These are phyloP conservation scores for Candolleomyces aberdarensis DNA, from an alignment of 768 basidiomycete genomes.

Conservation along the genomic window DNA sequence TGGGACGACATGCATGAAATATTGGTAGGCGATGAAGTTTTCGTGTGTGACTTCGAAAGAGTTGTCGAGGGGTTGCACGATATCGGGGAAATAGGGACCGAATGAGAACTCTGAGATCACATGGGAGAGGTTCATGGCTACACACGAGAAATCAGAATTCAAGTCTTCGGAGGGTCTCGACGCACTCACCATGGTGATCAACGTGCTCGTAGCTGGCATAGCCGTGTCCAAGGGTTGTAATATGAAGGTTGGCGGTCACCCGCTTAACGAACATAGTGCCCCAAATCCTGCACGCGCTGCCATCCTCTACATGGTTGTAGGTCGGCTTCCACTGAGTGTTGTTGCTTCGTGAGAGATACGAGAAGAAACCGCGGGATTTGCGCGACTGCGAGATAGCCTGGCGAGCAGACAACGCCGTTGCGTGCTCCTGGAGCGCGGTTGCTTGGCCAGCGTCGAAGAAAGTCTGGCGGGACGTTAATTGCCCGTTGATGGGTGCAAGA, in stretches of 20 bases:
- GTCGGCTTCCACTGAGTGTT: constrained; percentile 62
- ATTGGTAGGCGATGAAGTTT: constrained; percentile 87
- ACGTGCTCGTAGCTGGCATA: constrained; percentile 87
- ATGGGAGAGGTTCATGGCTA: constrained; percentile 75
- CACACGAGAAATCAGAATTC: background rate
- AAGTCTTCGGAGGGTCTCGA: background rate
- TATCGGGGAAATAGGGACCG: constrained; percentile 93
- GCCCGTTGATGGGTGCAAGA: background rate
- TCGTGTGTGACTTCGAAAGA: constrained; percentile 73
- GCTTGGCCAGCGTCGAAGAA: constrained; percentile 83
- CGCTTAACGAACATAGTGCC: constrained; percentile 84
- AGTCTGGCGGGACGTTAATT: constrained; percentile 40
- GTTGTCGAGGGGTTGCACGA: constrained; percentile 91
- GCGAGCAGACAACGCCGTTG: constrained; percentile 59
- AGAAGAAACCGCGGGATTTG: constrained; percentile 71
- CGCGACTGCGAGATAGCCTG: constrained; percentile 73
- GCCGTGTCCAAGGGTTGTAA: constrained; percentile 94
- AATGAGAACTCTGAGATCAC: constrained; percentile 97
- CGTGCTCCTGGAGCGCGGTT: constrained; percentile 64
- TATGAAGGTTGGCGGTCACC: constrained; percentile 91
- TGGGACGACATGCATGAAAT: constrained; percentile 93
- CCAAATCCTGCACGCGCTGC: constrained; percentile 80
- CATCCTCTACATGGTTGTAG: constrained; percentile 64
- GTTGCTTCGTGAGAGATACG: constrained; percentile 45
- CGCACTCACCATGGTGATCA: constrained; percentile 71